Conservation (phyloP, 306 rosid genomes). For the Pyrus bretschneideri region DNA sequence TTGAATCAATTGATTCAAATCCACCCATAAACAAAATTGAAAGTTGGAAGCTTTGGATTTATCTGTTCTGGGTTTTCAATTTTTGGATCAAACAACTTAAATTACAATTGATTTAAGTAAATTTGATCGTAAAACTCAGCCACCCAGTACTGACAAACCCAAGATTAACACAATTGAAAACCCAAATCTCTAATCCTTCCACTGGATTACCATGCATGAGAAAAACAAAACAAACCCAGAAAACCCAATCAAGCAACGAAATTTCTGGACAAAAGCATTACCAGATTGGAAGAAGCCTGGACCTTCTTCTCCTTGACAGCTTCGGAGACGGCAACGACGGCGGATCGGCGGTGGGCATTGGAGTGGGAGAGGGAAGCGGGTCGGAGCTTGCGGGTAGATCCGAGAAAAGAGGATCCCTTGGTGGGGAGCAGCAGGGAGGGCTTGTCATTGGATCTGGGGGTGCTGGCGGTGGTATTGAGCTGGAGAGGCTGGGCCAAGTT, state of each 20-base stretch:
- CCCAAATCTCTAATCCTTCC: neutral
- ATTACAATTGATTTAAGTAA: neutral
- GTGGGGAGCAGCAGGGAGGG: conserved; percentile 25
- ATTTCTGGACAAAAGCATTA: conserved; percentile 2
- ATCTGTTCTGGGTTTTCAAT: neutral
- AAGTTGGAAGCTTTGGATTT: conserved; percentile 8
- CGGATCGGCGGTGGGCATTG: conserved; percentile 36
- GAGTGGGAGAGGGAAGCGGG: conserved; percentile 22
- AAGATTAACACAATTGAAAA: neutral
- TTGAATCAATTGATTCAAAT: neutral
- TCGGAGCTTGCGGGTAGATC: conserved; percentile 61
- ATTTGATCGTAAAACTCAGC: neutral
- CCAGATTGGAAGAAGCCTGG: conserved; percentile 57
- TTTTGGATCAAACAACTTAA: conserved; percentile 2
- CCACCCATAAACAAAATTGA: neutral
- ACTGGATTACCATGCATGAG: neutral
- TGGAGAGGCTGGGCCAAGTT: conserved; percentile 50
- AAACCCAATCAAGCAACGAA: conserved; percentile 5
- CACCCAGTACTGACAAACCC: neutral
- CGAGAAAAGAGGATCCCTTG: conserved; percentile 47
- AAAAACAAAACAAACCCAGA: neutral
- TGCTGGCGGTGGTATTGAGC: conserved; percentile 37
- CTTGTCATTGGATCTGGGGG: conserved; percentile 67
- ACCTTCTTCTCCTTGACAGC: conserved; percentile 46
- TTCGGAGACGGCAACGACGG: conserved; percentile 57